These are phyloP conservation scores for Immersiella caudata DNA, from an alignment of 495 filamentous ascomycete species.

Conservation along the genomic window DNA sequence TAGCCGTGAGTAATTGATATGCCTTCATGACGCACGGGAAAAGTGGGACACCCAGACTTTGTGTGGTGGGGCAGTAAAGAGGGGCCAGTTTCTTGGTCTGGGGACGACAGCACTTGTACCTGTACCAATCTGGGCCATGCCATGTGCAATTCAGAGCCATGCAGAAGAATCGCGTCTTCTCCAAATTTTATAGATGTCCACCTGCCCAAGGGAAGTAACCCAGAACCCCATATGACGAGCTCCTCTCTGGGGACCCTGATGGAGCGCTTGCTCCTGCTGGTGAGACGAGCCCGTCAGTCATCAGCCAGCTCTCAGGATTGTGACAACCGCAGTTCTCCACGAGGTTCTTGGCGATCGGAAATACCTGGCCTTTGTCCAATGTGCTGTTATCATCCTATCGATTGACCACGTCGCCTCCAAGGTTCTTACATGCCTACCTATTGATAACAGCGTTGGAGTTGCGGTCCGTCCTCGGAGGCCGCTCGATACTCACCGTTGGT, in stretches of 20 bases:
- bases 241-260: not conserved
- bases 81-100: not conserved
- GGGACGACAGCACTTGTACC: not conserved
- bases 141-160: not conserved
- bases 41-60: not conserved
- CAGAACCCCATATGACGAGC: not conserved
- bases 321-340: not conserved
- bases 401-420: not conserved
- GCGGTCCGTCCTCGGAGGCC: conserved; percentile 20
- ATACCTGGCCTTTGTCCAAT: not conserved
- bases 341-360: not conserved
- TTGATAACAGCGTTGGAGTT: conserved; percentile 18
- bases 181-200: not conserved
- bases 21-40: conserved; percentile 20
- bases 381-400: not conserved
- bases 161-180: not conserved
- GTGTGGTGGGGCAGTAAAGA: conserved; percentile 1
- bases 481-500: not conserved
- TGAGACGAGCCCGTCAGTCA: not conserved
- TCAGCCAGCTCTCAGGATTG: not conserved
- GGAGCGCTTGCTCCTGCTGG: not conserved
- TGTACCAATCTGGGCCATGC: not conserved
- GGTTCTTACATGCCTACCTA: not conserved
- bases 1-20: conserved; percentile 12
- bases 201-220: not conserved